Conservation (phyloP, 331 rosid species). For the Cydonia oblonga region DNA sequence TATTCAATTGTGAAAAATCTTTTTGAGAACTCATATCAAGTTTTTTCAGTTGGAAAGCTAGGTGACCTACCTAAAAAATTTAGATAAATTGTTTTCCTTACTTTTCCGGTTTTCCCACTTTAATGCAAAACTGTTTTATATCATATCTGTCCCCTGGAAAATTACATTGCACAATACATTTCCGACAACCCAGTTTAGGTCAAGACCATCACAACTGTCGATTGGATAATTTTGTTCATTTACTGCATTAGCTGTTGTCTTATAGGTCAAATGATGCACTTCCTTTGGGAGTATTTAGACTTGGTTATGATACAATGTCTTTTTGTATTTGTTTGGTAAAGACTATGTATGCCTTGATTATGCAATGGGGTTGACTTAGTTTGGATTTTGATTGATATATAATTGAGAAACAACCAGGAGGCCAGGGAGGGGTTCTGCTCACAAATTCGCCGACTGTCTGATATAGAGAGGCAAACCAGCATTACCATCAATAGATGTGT, state of each 20-base stretch:
- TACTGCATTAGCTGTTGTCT: not conserved
- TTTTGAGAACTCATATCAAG: no score
- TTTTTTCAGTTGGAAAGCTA: no score
- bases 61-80: not conserved
- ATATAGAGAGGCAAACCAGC: constrained; percentile 72
- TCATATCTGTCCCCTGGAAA: no score
- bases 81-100: not conserved
- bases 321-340: not conserved
- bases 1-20: no score
- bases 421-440: constrained; percentile 71
- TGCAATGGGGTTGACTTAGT: not conserved
- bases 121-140: not conserved
- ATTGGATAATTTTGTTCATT: not conserved
- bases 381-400: not conserved
- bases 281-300: not conserved
- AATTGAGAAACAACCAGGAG: constrained; percentile 41
- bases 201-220: not conserved
- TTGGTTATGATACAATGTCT: not conserved
- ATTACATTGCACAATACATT: not conserved
- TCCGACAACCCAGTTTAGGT: not conserved
- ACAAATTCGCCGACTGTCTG: constrained; percentile 51
- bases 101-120: not conserved
- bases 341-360: not conserved
- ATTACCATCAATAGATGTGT: constrained; percentile 67
- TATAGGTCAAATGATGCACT: not conserved